phyloP scores from a whole-genome alignment of 495 filamentous ascomycete species.

The Neurospora cerealis region DNA sequence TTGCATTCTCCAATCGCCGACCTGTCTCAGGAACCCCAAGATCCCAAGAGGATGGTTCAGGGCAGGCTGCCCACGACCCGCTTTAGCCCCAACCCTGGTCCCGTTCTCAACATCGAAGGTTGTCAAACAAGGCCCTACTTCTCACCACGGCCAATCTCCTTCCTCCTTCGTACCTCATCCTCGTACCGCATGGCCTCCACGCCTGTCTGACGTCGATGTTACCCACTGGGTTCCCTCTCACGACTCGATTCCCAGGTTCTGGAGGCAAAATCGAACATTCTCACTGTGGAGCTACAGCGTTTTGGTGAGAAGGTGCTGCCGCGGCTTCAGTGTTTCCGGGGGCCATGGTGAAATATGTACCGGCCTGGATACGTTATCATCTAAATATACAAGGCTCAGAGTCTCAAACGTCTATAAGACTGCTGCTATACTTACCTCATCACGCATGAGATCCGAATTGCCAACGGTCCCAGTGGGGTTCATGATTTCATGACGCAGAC shows the following conservation, averaged over 20 bases:
- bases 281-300: background rate
- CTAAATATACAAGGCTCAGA: background rate
- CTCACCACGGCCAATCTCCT: background rate
- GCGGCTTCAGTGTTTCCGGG: background rate
- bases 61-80: background rate
- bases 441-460: background rate
- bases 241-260: background rate
- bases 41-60: constrained; percentile 24
- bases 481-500: background rate
- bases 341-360: background rate
- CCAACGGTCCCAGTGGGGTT: background rate
- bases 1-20: constrained; percentile 16
- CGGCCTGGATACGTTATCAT: background rate
- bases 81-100: background rate
- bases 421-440: background rate
- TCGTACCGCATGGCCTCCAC: background rate
- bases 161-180: background rate
- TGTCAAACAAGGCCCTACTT: background rate
- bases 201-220: background rate
- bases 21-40: constrained; percentile 10
- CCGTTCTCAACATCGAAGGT: background rate
- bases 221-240: background rate
- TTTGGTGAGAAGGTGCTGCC: background rate
- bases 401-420: background rate
- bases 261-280: background rate